Base-by-base conservation (phyloP, 2,329 filamentous ascomycete genomes). In the Fusarium drepaniforme region DNA sequence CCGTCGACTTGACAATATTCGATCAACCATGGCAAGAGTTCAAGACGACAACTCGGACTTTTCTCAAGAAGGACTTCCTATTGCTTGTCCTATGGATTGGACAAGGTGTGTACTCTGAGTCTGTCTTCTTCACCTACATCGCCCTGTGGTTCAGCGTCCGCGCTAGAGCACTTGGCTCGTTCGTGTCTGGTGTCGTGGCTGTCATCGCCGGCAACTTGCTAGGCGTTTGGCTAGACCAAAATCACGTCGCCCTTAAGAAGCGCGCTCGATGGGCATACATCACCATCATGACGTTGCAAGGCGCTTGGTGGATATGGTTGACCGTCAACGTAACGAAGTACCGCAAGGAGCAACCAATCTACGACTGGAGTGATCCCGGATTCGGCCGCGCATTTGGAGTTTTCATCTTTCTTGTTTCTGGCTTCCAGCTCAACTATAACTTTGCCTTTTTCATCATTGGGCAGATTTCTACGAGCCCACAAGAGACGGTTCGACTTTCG, bases 381-480 rank as follows among this genome's bases (percentile, higher is more conserved):
- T 94, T 94, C 66, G 92, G 91, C 1, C 85, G 85, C 40, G 90
- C 86, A 0, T 94, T 93, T 72, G 89, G 87, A 0, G 85, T 93
- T 33, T 94, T 92, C 77, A 74, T 94, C 6, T 88, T 94, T 74
- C 85, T 92, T 77, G 90, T 91, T 2, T 83, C 88, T n/a, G 88
- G 90, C 0, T 93, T 93, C 71, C 91, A 94, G 79, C 75, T 93
- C n/a, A 93, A 93, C 77, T 94, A 94, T 79, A 86, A 93, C 74
- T 93, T 90, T 78, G 82, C 93, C 8, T 93, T 93, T 81, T 94
- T 94, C 77, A 85, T 93, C 64, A 88, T 93, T 13, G 86, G 88
- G 0, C 90, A 93, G 71, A 80, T 94, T 4, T 91, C 92, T 0
- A 83, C 84, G 3, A 85, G 86, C 13, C 86, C 92, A 35, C 86